Percentiles rank a stretch among this genome's conserved stretches.
Conservation (phyloP, 352 stramenopile genomes). For the Globisporangium sylvaticum region DNA sequence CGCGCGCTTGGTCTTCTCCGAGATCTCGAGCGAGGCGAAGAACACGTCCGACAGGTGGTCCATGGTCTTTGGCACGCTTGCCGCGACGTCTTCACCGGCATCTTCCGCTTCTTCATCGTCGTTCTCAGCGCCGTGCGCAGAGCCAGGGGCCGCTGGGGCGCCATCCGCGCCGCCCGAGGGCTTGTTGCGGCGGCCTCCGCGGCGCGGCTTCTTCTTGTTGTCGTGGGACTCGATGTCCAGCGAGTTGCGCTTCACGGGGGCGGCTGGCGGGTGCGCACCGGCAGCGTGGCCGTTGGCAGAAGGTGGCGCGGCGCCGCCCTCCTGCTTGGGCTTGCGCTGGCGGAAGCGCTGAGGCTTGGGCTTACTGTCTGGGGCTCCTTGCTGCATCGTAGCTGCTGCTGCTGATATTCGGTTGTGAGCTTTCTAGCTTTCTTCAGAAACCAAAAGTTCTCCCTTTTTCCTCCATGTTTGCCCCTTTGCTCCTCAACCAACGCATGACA, state of each 20-base stretch:
- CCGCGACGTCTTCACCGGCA: neutral
- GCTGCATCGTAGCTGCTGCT: neutral
- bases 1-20: constrained; percentile 49
- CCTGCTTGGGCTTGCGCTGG: constrained; percentile 11
- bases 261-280: neutral
- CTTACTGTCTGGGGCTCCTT: constrained; percentile 7
- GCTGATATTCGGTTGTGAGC: constrained; percentile 3
- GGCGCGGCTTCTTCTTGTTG: constrained; percentile 12
- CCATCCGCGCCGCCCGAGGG: constrained; percentile 1
- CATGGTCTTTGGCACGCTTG: constrained; percentile 12
- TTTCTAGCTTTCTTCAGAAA: neutral
- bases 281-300: neutral
- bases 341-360: constrained; percentile 7
- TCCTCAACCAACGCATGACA: constrained; percentile 3
- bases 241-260: constrained; percentile 5
- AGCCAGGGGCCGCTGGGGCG: neutral
- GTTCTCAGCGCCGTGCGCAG: neutral
- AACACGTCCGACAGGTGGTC: constrained; percentile 44
- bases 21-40: constrained; percentile 57
- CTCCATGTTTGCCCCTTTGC: neutral
- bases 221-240: constrained; percentile 5
- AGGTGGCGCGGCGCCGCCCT: neutral
- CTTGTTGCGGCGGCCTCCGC: constrained; percentile 10
- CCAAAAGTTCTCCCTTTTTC: neutral
- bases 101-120: neutral